Evolutionary conservation across 148 eudicot genomes (phyloP), one percentile per base, ranked within the genome.

Genomic region (Arctostaphylos glauca): DNA sequence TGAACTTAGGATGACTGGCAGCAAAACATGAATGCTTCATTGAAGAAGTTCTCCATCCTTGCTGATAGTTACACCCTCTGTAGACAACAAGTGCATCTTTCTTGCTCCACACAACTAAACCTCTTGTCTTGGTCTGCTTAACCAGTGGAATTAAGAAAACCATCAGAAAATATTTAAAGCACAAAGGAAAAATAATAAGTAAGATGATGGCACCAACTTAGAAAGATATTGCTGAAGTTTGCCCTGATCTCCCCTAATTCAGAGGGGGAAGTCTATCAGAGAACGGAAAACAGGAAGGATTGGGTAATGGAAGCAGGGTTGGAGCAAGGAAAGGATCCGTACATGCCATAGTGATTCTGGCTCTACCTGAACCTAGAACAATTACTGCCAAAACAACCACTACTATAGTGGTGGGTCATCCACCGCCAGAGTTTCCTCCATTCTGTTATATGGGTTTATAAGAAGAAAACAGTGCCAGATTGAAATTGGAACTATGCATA

Each of bases 61-160:
- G 52, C 64, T n/a, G 77, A 85, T 94, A 90, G 80, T 88, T 80
- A 73, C 86, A 79, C 81, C 98, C 99, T 91, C 96, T 91, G 58
- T 96, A 96, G n/a, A 89, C 91, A 84, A 92, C 95, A 74, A 92
- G 95, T 75, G 71, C 83, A 70, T 96, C 98, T 89, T 93, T 92
- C 86, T 84, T 92, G 70, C 87, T 87, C 97, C 99, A 96, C 41
- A 96, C 95, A 85, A 96, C 99, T 67, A 94, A 81, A 60, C 99
- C 99, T 74, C 96, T 94, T 31, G 95, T 96, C 89, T 96, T 96
- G 52, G 87, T 41, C 99, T 96, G 97, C 85, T 78, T 56, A 62
- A 77, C 76, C 60, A 81, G 78, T 13, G 56, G 59, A 82, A 48
- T 84, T 47, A 68, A 84, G 19, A 84, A 66, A 77, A 73, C 49